These are phyloP conservation scores for Hortaea sp. DNA, from an alignment of 2,329 filamentous ascomycete genomes.

Conservation along the genomic window DNA sequence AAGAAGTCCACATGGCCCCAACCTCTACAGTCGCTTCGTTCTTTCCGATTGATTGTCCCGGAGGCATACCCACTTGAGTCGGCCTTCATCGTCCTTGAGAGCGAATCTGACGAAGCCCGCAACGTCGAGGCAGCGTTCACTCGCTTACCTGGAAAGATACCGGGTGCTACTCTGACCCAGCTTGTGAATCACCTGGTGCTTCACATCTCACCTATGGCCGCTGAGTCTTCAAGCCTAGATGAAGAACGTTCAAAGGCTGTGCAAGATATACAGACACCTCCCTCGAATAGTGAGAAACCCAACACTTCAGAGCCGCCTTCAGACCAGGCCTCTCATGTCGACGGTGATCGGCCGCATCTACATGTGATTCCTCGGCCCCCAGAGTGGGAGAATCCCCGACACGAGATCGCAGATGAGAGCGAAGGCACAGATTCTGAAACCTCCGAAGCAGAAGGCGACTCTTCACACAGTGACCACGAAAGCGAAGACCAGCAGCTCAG, in stretches of 20 bases:
- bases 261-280: not conserved
- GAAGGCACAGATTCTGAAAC: constrained; percentile 36
- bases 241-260: not conserved
- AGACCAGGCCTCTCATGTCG: not conserved
- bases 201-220: constrained; percentile 59
- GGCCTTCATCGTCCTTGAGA: constrained; percentile 18
- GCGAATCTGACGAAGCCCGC: constrained; percentile 42
- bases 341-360: constrained; percentile 52
- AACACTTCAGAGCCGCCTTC: not conserved
- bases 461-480: constrained; percentile 30
- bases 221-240: not conserved
- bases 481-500: no score
- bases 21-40: constrained; percentile 51
- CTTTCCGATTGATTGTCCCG: constrained; percentile 60
- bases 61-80: constrained; percentile 61
- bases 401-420: constrained; percentile 20
- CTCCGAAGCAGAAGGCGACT: constrained; percentile 39
- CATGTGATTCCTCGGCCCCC: constrained; percentile 65
- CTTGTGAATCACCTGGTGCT: constrained; percentile 66
- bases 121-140: constrained; percentile 57
- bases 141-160: constrained; percentile 46
- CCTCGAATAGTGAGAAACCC: not conserved
- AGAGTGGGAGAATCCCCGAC: constrained; percentile 49
- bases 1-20: constrained; percentile 51
- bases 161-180: constrained; percentile 56